A percentile compares a stretch with the other conserved stretches of the same genome.
Conservation (phyloP, 805 yeast species). For the Scheffersomyces stipitis region DNA sequence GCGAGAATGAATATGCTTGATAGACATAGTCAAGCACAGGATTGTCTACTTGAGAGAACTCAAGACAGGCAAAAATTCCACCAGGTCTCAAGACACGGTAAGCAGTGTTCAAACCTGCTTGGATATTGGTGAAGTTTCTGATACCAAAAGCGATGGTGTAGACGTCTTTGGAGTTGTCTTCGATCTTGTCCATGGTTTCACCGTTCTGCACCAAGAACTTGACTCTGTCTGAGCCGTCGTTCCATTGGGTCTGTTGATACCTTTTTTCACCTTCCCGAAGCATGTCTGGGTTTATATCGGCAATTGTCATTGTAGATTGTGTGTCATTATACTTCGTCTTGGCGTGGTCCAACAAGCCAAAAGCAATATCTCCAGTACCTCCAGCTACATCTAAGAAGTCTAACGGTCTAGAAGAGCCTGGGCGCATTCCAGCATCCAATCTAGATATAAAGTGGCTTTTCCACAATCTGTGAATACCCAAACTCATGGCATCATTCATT, state of each 20-base stretch:
- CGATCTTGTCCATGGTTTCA: constrained; percentile 79
- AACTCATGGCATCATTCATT: constrained; percentile 97
- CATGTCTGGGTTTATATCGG: constrained; percentile 97
- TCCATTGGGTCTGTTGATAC: constrained; percentile 57
- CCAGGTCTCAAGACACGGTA: constrained; percentile 95
- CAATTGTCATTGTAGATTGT: constrained; percentile 79
- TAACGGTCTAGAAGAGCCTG: constrained; percentile 74
- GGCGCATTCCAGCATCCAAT: constrained; percentile 90
- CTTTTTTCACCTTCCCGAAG: constrained; percentile 86
- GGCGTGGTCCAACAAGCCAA: constrained; percentile 92
- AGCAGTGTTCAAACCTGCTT: constrained; percentile 92
- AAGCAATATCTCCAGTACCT: constrained; percentile 98
- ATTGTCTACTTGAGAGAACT: constrained; percentile 89
- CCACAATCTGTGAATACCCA: constrained; percentile 95
- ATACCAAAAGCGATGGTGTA: constrained; percentile 98
- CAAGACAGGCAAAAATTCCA: constrained; percentile 95
- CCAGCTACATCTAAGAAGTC: constrained; percentile 96
- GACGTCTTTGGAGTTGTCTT: constrained; percentile 86
- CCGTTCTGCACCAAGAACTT: constrained; percentile 89
- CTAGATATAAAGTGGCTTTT: constrained; percentile 84
- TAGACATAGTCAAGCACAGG: constrained; percentile 71
- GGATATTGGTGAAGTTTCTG: constrained; percentile 93
- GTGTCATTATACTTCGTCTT: constrained; percentile 71
- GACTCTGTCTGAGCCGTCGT: constrained; percentile 62
- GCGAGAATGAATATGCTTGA: constrained; percentile 84